phyloP scores from a whole-genome alignment of 192 early-diverging fungal species.

The Entrophospora sp. region DNA sequence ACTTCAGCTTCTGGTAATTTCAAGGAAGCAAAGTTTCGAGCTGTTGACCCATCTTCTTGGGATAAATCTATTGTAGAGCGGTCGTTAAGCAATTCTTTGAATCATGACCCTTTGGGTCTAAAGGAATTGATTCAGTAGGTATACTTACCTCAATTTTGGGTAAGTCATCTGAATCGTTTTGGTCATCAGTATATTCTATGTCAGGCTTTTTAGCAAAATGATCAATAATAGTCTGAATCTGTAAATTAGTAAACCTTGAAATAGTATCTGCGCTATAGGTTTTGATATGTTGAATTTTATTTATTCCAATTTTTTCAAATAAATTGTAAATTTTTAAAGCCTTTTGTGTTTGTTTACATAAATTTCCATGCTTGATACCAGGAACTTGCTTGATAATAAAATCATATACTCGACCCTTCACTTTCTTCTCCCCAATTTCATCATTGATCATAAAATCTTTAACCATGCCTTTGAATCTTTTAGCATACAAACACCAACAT shows the following conservation, averaged over 20 bases:
- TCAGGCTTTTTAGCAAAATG: not conserved
- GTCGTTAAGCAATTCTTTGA: too few relatives aligned
- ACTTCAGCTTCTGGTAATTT: too few relatives aligned
- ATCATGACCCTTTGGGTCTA: too few relatives aligned
- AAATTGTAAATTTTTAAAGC: not conserved
- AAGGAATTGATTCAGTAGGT: not conserved
- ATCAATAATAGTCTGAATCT: too few relatives aligned
- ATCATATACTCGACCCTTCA: not conserved
- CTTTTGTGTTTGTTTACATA: not conserved
- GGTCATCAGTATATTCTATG: conserved; percentile 2
- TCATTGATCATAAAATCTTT: not conserved
- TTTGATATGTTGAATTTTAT: not conserved
- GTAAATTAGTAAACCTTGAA: too few relatives aligned
- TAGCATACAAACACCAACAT: not conserved
- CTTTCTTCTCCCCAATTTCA: not conserved
- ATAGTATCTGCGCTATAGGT: not conserved
- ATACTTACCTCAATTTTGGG: not conserved
- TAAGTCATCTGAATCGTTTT: conserved; percentile 14
- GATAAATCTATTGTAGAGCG: too few relatives aligned
- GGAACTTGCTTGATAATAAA: not conserved
- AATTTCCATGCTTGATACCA: not conserved
- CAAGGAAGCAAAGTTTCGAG: too few relatives aligned
- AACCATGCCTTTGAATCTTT: not conserved
- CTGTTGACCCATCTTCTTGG: too few relatives aligned
- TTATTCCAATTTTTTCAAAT: not conserved